phyloP scores from a whole-genome alignment of 2,329 filamentous ascomycete genomes.

The Thelonectria rubi region DNA sequence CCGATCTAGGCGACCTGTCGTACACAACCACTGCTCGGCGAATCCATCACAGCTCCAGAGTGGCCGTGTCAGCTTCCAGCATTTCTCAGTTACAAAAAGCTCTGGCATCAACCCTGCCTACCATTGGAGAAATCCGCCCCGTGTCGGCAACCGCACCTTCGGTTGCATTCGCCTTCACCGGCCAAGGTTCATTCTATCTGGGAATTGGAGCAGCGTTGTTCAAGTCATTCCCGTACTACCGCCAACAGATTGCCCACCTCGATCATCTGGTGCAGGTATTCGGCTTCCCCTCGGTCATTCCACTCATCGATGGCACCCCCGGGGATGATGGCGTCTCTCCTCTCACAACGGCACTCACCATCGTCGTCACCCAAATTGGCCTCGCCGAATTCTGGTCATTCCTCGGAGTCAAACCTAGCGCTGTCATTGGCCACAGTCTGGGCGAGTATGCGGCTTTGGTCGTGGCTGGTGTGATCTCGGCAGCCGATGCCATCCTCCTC shows the following conservation, averaged over 20 bases:
- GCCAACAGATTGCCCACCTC: slow-evolving; percentile 33
- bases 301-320: slow-evolving; percentile 51
- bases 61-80: background rate
- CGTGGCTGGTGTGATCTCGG: slow-evolving; percentile 69
- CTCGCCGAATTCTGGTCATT: slow-evolving; percentile 51
- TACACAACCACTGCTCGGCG: slow-evolving; percentile 49
- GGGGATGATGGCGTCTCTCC: slow-evolving; percentile 27
- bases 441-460: slow-evolving; percentile 56
- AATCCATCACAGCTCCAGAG: slow-evolving; percentile 54
- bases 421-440: slow-evolving; percentile 58
- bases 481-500: slow-evolving; percentile 67
- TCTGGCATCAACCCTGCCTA: slow-evolving; percentile 15
- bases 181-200: slow-evolving; percentile 52
- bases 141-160: slow-evolving; percentile 17
- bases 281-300: slow-evolving; percentile 51
- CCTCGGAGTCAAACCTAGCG: slow-evolving; percentile 52
- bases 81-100: background rate
- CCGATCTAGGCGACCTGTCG: slow-evolving; percentile 59
- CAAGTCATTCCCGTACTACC: slow-evolving; percentile 45
- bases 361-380: slow-evolving; percentile 51
- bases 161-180: slow-evolving; percentile 54
- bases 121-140: slow-evolving; percentile 20
- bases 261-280: slow-evolving; percentile 40
- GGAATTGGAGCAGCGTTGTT: slow-evolving; percentile 49
- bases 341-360: slow-evolving; percentile 48